These are phyloP conservation scores for Eutypella sp. DNA, from an alignment of 2,329 filamentous ascomycete species.

Conservation along the genomic window DNA sequence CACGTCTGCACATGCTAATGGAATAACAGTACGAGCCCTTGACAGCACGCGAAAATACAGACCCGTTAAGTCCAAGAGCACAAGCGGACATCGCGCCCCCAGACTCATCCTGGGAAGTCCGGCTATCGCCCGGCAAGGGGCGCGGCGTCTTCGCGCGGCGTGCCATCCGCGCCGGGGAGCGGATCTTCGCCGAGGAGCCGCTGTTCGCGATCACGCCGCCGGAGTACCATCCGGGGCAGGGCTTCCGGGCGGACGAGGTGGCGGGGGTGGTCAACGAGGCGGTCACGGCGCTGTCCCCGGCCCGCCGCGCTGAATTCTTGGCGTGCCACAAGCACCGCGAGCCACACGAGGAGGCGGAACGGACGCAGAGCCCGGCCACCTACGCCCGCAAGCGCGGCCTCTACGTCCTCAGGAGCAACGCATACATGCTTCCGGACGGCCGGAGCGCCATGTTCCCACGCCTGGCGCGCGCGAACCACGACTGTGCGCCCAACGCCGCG, in stretches of 20 bases:
- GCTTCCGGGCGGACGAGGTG: slow-evolving; percentile 29
- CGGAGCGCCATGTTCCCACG: slow-evolving; percentile 29
- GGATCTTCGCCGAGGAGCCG: slow-evolving; percentile 33
- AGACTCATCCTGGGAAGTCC: slow-evolving; percentile 16
- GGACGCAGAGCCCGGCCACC: too few relatives aligned
- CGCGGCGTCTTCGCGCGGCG: slow-evolving; percentile 33
- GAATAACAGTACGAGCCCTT: background rate
- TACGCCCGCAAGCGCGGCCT: slow-evolving; percentile 6
- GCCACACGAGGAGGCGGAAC: slow-evolving; percentile 13
- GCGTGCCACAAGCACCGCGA: slow-evolving; percentile 20
- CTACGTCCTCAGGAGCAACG: slow-evolving; percentile 34
- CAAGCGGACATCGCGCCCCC: background rate
- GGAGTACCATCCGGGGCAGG: slow-evolving; percentile 20
- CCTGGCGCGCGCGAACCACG: slow-evolving; percentile 32
- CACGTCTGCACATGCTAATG: background rate
- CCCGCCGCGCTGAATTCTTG: slow-evolving; percentile 22
- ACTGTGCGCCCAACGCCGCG: slow-evolving; percentile 31
- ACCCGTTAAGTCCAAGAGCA: background rate
- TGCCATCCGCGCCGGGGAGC: slow-evolving; percentile 29
- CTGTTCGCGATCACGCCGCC: slow-evolving; percentile 25
- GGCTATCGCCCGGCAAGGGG: slow-evolving; percentile 30
- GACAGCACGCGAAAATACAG: background rate
- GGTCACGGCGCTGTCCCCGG: slow-evolving; percentile 13
- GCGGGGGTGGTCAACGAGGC: slow-evolving; percentile 21
- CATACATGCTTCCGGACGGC: slow-evolving; percentile 25